Base-by-base conservation (phyloP, 768 basidiomycete species). In the Termitomyces eurrhizus region DNA sequence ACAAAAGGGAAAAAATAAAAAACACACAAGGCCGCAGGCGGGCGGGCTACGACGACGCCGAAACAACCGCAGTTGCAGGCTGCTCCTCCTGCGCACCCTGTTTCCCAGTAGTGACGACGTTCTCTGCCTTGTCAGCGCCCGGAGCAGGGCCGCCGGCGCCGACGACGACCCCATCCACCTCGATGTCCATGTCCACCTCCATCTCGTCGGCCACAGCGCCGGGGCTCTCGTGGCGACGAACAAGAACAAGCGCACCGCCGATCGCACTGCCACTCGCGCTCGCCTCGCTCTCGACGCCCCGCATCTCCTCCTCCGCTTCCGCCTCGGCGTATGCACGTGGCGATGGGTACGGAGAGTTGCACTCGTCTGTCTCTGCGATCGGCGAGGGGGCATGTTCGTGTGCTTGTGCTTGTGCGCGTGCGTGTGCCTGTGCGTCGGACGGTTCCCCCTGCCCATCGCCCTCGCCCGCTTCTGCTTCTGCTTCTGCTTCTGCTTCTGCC, bases 281-380 rank as follows among this genome's bases (percentile, higher is more conserved):
- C 21, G 64, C 60, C 18, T 62, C 62, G 55, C 56, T 61, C 39
- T 65, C 66, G 4, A 58, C 49, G 35, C 52, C 62, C 2, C 32
- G 46, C 61, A 58, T 63, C 55, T 45, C 57, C 32, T 60, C 55
- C n/a, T 58, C 54, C 32, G n/a, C 39, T 3, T 56, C 45, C 6
- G 18, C 24, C 14, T 48, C 42, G 39, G 14, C 4, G 39, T 39
- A 39, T 2, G 29, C 3, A 29, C 29, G 29, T 29, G 29, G 51
- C 62, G 32, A 44, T 64, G 7, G 61, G 62, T 29, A 29, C 29
- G 29, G 29, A 29, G 29, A 29, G 29, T 2, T 29, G 29, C 29
- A 29, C 4, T 29, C 29, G 29, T 29, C 29, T 29, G 29, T 29
- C 4, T 29, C 29, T 2, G 29, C 29, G 29, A 29, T 29, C 4